Percentiles rank a stretch among this genome's conserved stretches.
Evolutionary conservation across 441 rosid genomes (phyloP).

Genomic region (Melastoma candidum): DNA sequence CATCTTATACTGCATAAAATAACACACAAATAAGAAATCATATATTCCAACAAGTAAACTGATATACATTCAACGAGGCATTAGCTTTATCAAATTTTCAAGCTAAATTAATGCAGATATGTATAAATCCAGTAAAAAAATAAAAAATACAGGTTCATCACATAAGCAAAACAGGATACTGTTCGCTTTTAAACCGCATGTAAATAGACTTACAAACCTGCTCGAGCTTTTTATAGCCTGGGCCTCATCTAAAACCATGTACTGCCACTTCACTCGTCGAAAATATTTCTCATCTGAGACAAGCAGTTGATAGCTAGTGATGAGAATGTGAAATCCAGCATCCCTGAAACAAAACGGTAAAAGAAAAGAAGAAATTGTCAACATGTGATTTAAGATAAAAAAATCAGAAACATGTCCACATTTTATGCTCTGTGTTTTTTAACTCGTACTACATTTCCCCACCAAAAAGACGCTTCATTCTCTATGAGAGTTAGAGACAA

Average conservation of each 20-base stretch:
- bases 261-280: constrained; percentile 98
- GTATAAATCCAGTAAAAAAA: too few species aligned
- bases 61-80: neutral
- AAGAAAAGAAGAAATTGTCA: neutral
- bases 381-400: too few species aligned
- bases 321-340: constrained; percentile 95
- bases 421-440: too few species aligned
- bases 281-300: constrained; percentile 91
- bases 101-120: too few species aligned
- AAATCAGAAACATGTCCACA: too few species aligned
- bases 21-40: constrained; percentile 7
- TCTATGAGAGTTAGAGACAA: too few species aligned
- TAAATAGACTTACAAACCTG: constrained; percentile 37
- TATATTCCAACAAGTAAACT: constrained; percentile 9
- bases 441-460: too few species aligned
- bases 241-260: constrained; percentile 99
- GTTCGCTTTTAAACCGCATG: too few species aligned
- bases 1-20: constrained; percentile 80
- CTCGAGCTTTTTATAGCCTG: constrained; percentile 95
- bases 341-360: constrained; percentile 47
- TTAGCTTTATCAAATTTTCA: neutral
- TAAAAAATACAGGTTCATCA: too few species aligned
- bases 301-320: constrained; percentile 92
- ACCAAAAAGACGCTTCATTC: too few species aligned
- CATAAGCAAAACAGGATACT: too few species aligned